These are phyloP conservation scores for Letharia lupina DNA, from an alignment of 495 filamentous ascomycete genomes.

Conservation along the genomic window DNA sequence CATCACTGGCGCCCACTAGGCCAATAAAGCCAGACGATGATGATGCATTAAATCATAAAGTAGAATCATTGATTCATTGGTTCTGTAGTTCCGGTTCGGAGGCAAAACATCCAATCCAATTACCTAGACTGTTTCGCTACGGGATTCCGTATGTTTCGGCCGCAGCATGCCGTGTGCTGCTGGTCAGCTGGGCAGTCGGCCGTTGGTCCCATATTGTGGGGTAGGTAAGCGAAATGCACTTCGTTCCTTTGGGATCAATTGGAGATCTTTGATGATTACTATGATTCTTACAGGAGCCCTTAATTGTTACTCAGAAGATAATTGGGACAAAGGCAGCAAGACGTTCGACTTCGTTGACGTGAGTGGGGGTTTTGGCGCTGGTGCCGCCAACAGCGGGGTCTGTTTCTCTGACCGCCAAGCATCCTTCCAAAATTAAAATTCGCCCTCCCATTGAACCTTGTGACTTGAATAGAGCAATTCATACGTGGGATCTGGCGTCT, in stretches of 20 bases:
- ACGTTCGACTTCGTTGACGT: too few relatives aligned
- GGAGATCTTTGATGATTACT: not conserved
- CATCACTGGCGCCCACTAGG: not conserved
- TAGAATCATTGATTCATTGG: not conserved
- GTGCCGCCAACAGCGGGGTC: not conserved
- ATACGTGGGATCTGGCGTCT: not conserved
- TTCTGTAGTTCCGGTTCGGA: not conserved
- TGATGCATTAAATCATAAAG: not conserved
- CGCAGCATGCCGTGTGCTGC: not conserved
- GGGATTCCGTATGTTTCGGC: slow-evolving; percentile 6
- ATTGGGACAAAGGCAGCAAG: not conserved
- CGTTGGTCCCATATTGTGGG: not conserved
- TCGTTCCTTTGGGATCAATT: too few relatives aligned
- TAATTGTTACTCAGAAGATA: not conserved
- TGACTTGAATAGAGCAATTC: slow-evolving; percentile 4
- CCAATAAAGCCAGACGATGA: not conserved
- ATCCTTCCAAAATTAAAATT: not conserved
- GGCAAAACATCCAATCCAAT: not conserved
- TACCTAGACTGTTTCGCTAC: not conserved
- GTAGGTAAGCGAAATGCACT: not conserved
- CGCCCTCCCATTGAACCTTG: not conserved
- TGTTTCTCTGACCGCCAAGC: not conserved
- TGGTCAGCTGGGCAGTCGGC: slow-evolving; percentile 11
- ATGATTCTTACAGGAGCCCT: not conserved
- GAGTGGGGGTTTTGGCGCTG: not conserved